These are phyloP conservation scores for Trichoderma atroviride DNA, from an alignment of 2,329 filamentous ascomycete species.

Conservation along the genomic window DNA sequence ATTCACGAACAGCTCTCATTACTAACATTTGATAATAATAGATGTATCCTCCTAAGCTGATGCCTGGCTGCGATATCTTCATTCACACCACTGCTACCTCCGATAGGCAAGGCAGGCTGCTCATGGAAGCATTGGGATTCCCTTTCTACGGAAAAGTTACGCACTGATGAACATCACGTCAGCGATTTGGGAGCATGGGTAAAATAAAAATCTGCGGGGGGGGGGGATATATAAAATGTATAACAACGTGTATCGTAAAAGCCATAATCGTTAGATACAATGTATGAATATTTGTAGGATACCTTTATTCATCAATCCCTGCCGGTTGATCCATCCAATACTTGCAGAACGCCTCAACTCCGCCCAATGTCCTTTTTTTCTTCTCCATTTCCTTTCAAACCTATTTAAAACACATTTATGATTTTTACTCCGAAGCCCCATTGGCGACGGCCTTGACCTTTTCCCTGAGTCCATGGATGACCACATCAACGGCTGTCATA, in stretches of 20 bases:
- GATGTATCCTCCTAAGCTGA: conserved; percentile 69
- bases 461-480: conserved; percentile 70
- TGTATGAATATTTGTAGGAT: conserved; percentile 19
- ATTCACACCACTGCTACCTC: conserved; percentile 83
- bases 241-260: conserved; percentile 42
- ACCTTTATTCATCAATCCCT: not conserved
- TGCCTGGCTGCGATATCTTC: conserved; percentile 82
- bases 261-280: conserved; percentile 7
- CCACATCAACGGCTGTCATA: conserved; percentile 81
- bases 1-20: not conserved
- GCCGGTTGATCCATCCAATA: not conserved
- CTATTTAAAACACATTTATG: too few species aligned
- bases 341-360: conserved; percentile 39
- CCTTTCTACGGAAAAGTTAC: conserved; percentile 79
- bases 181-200: not conserved
- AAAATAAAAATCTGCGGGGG: not conserved
- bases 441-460: conserved; percentile 46
- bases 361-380: conserved; percentile 37
- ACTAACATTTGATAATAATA: conserved; percentile 33
- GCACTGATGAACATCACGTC: conserved; percentile 35
- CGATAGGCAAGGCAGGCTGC: conserved; percentile 79
- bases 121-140: conserved; percentile 54
- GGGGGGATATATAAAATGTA: conserved; percentile 39
- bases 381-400: not conserved
- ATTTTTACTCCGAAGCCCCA: not conserved